A percentile compares a stretch with the other conserved stretches of the same genome.
Evolutionary conservation across 2,329 filamentous ascomycete species (phyloP).

Genomic region (Trichoderma koningiopsis): DNA sequence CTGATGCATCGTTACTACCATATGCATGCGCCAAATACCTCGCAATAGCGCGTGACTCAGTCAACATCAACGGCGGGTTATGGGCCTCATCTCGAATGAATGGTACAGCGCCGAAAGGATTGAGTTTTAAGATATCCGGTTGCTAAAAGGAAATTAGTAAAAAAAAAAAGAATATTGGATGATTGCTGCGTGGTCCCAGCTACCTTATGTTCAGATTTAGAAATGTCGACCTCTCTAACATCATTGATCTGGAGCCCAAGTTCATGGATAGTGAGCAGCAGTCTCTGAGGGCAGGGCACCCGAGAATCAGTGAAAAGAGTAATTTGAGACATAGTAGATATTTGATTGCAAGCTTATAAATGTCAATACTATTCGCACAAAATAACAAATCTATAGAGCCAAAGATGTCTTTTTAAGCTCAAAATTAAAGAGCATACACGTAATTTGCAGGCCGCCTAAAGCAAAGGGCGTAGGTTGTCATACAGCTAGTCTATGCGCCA

Average conservation of each 20-base stretch:
- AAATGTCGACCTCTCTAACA: slow-evolving; percentile 10
- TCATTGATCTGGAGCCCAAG: slow-evolving; percentile 6
- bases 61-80: neutral
- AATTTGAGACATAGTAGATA: neutral
- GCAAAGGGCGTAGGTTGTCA: neutral
- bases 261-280: slow-evolving; percentile 1
- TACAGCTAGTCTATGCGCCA: neutral
- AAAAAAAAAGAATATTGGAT: rapidly evolving
- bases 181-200: too few relatives aligned
- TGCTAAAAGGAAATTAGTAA: neutral
- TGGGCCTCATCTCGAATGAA: slow-evolving; percentile 6
- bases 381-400: neutral
- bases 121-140: neutral
- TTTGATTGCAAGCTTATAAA: neutral
- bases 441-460: neutral
- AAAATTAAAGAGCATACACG: neutral
- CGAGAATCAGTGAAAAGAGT: slow-evolving; percentile 10
- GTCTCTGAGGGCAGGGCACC: slow-evolving; percentile 6
- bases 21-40: slow-evolving; percentile 6
- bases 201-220: slow-evolving; percentile 5
- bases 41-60: slow-evolving; percentile 6
- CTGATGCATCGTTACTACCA: neutral
- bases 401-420: neutral
- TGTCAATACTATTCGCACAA: neutral
- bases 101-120: neutral